A percentile compares a stretch with the other conserved stretches of the same genome.
phyloP scores from a whole-genome alignment of 768 basidiomycete species.

The Trametes villosa region DNA sequence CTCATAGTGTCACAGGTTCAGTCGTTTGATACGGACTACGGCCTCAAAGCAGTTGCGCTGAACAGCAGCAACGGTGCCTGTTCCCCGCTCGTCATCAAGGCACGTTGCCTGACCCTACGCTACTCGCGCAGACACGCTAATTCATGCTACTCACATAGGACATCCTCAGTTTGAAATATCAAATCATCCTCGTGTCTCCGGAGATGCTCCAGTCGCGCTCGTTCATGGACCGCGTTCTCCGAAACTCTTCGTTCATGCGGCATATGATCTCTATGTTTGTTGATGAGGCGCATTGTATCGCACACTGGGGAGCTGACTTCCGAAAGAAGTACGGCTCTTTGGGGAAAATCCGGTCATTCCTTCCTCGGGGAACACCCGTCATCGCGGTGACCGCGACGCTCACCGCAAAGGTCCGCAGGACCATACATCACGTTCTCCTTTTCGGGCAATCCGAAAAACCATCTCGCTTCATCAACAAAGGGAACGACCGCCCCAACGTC shows the following conservation, averaged over 20 bases:
- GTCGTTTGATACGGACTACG: no score
- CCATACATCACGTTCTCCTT: slow-evolving; percentile 23
- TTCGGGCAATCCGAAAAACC: slow-evolving; percentile 7
- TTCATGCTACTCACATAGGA: slow-evolving; percentile 21
- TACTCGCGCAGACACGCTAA: no score
- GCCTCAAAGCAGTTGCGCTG: no score
- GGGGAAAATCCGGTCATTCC: slow-evolving; percentile 30
- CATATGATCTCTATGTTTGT: slow-evolving; percentile 31
- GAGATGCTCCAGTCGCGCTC: slow-evolving; percentile 34
- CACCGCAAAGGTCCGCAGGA: slow-evolving; percentile 18
- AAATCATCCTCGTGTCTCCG: slow-evolving; percentile 34
- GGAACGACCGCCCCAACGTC: slow-evolving; percentile 34
- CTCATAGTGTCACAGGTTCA: no score
- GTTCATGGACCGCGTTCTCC: slow-evolving; percentile 31
- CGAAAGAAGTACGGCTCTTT: slow-evolving; percentile 32
- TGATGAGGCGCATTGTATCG: slow-evolving; percentile 38
- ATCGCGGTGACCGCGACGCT: slow-evolving; percentile 30
- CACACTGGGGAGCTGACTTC: slow-evolving; percentile 37
- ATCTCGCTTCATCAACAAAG: slow-evolving; percentile 20
- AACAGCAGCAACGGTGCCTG: no score
- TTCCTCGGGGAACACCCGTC: slow-evolving; percentile 28
- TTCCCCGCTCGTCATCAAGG: no score
- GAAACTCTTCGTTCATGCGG: slow-evolving; percentile 24
- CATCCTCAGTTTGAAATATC: slow-evolving; percentile 25
- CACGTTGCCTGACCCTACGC: no score